Evolutionary conservation across 2,329 filamentous ascomycete species (phyloP).

Genomic region (Truncatella angustata): DNA sequence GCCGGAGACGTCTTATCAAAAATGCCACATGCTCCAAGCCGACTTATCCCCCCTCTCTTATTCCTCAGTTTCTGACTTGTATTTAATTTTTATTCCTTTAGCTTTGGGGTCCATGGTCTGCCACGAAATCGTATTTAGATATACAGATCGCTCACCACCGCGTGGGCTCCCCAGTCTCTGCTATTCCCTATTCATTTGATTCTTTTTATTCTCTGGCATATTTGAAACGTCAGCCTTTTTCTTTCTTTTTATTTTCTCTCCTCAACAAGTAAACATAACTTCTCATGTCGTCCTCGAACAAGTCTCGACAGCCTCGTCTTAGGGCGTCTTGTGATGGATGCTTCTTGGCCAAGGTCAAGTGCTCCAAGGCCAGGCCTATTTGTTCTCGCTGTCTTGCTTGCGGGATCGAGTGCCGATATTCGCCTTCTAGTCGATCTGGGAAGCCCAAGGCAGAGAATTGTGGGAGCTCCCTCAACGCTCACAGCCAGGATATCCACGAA

Average conservation of each 20-base stretch:
- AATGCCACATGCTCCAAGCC: slow-evolving; percentile 13
- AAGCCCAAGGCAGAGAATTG: slow-evolving; percentile 42
- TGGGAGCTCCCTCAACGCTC: slow-evolving; percentile 13
- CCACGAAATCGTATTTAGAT: slow-evolving; percentile 16
- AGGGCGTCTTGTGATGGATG: slow-evolving; percentile 53
- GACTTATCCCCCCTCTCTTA: slow-evolving; percentile 9
- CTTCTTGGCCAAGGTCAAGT: slow-evolving; percentile 56
- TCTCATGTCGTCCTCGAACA: slow-evolving; percentile 24
- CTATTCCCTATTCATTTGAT: slow-evolving; percentile 11
- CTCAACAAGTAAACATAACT: slow-evolving; percentile 2
- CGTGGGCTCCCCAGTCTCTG: slow-evolving; percentile 14
- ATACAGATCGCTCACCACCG: slow-evolving; percentile 13
- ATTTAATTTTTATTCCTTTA: slow-evolving; percentile 16
- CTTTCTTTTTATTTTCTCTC: neutral
- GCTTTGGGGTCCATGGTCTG: slow-evolving; percentile 20
- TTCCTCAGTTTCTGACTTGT: no score
- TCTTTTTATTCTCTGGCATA: slow-evolving; percentile 4
- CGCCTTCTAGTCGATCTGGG: slow-evolving; percentile 49
- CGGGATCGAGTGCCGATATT: slow-evolving; percentile 50
- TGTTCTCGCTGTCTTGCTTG: slow-evolving; percentile 50
- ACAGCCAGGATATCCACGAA: slow-evolving; percentile 19
- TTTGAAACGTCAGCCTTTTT: neutral
- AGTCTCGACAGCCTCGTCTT: slow-evolving; percentile 39
- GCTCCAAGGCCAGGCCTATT: slow-evolving; percentile 51
- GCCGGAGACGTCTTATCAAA: slow-evolving; percentile 7